Evolutionary conservation across 371 early-diverging fungal genomes (phyloP), one percentile per base, ranked within the genome.

Genomic region (Mortierella sp.): DNA sequence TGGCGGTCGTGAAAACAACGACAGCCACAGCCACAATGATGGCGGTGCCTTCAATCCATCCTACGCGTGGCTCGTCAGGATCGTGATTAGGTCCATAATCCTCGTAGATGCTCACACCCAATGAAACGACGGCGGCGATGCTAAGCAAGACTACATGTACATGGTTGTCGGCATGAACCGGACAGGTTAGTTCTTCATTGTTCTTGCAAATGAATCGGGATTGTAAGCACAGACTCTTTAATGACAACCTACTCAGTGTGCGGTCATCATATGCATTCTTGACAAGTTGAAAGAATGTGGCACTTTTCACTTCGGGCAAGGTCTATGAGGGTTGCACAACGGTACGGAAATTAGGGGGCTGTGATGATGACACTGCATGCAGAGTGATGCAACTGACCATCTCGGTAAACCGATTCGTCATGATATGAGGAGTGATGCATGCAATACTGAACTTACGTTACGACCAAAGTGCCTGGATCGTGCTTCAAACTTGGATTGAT

Each of bases 1-100:
- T 91, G 31, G 96, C 94, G 54, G 95, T 95, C 53, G 98, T 95
- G 16, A 93, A 82, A 44, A 97, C 88, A 12, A 98, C 97, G 24
- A 95, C 92, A 5, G 95, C 81, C 24, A 98, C 96, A 22, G 96
- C 96, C 9, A 89, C 84, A 31, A 94, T 79, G 73, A 97, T 98
- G 41, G 97, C 95, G 5, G 89, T 88, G 63, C 71, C 78, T 29
- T 71, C 71, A 66, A 87, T 83, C 90, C 90, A 89, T 50, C 90
- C 88, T 44, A 89, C 85, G 57, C 86, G 84, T 60, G 88, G 86
- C 59, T 89, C 90, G 53, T 82, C 83, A 34, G 82, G 76, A 39
- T 83, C 80, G 59, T 87, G 88, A 44, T 80, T 80, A 24, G 87
- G 83, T 31, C 85, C 86, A 62, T 85, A 90, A 57, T 90, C 90